A percentile compares a stretch with the other conserved stretches of the same genome.
phyloP scores from a whole-genome alignment of 2,329 filamentous ascomycete species.

The Cercospora nicotianae region DNA sequence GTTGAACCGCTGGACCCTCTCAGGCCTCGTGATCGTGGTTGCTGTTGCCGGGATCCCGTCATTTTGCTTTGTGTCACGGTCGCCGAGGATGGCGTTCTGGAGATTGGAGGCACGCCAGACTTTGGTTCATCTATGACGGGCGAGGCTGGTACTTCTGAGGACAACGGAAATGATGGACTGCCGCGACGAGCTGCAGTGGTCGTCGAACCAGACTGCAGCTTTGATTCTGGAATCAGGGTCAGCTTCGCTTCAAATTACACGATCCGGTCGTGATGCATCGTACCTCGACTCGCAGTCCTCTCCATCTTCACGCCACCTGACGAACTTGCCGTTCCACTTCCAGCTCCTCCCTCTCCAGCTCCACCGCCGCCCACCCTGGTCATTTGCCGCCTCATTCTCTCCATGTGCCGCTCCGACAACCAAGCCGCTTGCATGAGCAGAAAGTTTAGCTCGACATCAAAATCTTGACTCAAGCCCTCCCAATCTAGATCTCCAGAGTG shows the following conservation, averaged over 20 bases:
- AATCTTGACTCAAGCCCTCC: slow-evolving; percentile 51
- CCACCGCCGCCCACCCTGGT: slow-evolving; percentile 54
- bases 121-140: slow-evolving; percentile 5
- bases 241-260: neutral
- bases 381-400: slow-evolving; percentile 87
- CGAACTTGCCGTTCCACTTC: slow-evolving; percentile 41
- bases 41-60: slow-evolving; percentile 25
- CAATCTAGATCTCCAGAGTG: slow-evolving; percentile 71
- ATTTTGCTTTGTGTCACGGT: slow-evolving; percentile 48
- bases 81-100: slow-evolving; percentile 50
- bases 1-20: slow-evolving; percentile 42
- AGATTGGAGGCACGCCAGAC: slow-evolving; percentile 33
- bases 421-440: slow-evolving; percentile 91
- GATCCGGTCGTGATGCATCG: neutral
- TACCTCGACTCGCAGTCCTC: slow-evolving; percentile 52
- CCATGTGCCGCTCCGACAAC: slow-evolving; percentile 86
- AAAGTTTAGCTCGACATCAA: slow-evolving; percentile 84
- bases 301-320: slow-evolving; percentile 51
- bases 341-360: slow-evolving; percentile 41
- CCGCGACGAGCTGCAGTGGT: slow-evolving; percentile 14
- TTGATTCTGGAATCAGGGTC: slow-evolving; percentile 20
- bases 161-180: slow-evolving; percentile 10
- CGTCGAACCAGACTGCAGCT: slow-evolving; percentile 16
- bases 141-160: slow-evolving; percentile 8
- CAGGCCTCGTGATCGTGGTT: slow-evolving; percentile 29